Evolutionary conservation across 768 basidiomycete species (phyloP), one percentile per base, ranked within the genome.

Genomic region (Paxillus involutus): DNA sequence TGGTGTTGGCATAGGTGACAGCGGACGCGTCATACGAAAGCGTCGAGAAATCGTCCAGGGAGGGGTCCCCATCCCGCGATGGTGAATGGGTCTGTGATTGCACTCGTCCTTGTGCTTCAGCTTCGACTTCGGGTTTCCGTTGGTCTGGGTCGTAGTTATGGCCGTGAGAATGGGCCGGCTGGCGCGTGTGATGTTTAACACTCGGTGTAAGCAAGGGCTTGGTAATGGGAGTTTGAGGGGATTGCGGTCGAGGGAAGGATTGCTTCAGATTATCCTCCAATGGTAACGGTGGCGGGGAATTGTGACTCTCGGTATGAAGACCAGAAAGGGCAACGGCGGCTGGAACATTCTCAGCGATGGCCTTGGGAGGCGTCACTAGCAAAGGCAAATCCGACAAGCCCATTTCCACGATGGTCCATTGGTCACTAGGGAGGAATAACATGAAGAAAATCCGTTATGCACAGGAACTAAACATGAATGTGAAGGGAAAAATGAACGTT

Each of bases 401-500:
- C 55, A 63, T 53, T 17, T 64, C 58, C 26, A 68, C 62, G 24
- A 66, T 48, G 1, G 62, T 53, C 67, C 67, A 68, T 40, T 66
- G 63, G 57, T 70, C 67, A 11, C 68, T 68, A 32, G 44, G 2
- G 16, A n/a, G 24, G n/a, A 19, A 16, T 13, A 47, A 21, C 32
- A 3, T 32, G 19, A 9, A 6, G 16, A 6, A 24, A 11, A 32
- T 1, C 32, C 32, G 32, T 32, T n/a, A 39, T 16, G 37, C 17
- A 33, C 26, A 17, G 21, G 0, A 4, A 37, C 19, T 1, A 40
- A 19, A 40, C n/a, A 13, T 3, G 1, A 0, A 9, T 0, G 11
- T 9, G 3, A 14, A 55, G 9, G 16, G 7, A 6, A 29, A 40
- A 19, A 46, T 66, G 7, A 46, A 68, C 67, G 29, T 39, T 59